Evolutionary conservation across 768 basidiomycete species (phyloP).

Genomic region (Rubroboletus pulcherrimus): DNA sequence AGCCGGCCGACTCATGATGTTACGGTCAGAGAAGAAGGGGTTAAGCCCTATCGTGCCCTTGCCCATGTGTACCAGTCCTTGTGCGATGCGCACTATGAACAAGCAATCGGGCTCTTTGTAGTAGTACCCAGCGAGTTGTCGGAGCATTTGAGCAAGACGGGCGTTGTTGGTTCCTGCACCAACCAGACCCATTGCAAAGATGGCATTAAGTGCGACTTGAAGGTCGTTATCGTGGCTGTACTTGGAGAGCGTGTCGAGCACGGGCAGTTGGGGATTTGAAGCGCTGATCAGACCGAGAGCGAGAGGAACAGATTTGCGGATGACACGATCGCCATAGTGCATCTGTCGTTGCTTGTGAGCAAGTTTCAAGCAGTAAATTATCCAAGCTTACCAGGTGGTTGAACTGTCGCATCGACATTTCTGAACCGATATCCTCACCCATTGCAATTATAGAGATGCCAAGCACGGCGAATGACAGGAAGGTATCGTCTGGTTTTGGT

Average conservation of each 20-base stretch:
- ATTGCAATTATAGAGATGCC: constrained; percentile 94
- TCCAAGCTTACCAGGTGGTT: constrained; percentile 78
- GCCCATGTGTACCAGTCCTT: constrained; percentile 98
- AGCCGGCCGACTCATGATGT: constrained; percentile 84
- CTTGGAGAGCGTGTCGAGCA: constrained; percentile 96
- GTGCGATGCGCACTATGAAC: constrained; percentile 93
- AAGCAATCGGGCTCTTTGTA: constrained; percentile 95
- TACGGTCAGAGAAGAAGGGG: constrained; percentile 93
- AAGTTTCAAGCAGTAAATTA: neutral
- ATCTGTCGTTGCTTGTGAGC: constrained; percentile 55
- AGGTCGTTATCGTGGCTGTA: constrained; percentile 99
- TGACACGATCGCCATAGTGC: constrained; percentile 94
- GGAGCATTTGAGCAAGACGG: constrained; percentile 93
- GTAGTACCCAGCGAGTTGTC: constrained; percentile 97
- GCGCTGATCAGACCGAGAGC: constrained; percentile 93
- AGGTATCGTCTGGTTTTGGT: constrained; percentile 63
- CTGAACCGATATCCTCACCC: constrained; percentile 97
- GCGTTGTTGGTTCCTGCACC: constrained; percentile 99
- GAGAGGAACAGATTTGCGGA: constrained; percentile 90
- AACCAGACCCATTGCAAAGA: constrained; percentile 97
- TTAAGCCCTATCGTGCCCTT: constrained; percentile 97
- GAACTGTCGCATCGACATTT: constrained; percentile 97
- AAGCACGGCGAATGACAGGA: constrained; percentile 89
- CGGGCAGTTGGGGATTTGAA: constrained; percentile 91
- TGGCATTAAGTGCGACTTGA: constrained; percentile 93